A percentile compares a stretch with the other conserved stretches of the same genome.
Conservation (phyloP, 371 early-diverging fungal species). For the Phascolomyces articulosus region DNA sequence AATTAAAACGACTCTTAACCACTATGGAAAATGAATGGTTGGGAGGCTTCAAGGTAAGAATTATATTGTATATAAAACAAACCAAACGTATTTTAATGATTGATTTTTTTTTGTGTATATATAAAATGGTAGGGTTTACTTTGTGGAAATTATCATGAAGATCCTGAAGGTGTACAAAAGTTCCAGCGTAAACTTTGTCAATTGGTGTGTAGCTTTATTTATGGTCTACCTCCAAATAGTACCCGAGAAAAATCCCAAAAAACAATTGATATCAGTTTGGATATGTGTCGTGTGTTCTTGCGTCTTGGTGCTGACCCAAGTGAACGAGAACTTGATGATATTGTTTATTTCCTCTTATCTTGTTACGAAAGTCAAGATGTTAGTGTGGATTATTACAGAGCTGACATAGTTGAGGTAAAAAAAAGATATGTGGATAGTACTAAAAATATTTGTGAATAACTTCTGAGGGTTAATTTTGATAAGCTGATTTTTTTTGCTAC, state of each 20-base stretch:
- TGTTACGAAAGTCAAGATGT: conserved; percentile 59
- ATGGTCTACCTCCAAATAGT: conserved; percentile 5
- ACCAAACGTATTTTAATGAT: no score
- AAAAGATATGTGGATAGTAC: no score
- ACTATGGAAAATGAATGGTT: conserved; percentile 80
- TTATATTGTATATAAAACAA: no score
- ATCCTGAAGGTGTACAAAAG: conserved; percentile 17
- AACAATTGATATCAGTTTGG: conserved; percentile 47
- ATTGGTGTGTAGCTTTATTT: conserved; percentile 17
- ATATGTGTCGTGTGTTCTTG: conserved; percentile 61
- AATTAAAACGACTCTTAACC: conserved; percentile 60
- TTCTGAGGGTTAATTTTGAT: not conserved
- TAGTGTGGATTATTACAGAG: conserved; percentile 47
- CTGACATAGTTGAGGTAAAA: conserved; percentile 58
- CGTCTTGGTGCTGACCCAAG: conserved; percentile 56
- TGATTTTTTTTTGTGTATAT: no score
- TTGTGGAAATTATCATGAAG: conserved; percentile 23
- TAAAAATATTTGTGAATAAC: no score
- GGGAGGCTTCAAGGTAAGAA: conserved; percentile 70
- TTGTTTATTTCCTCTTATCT: conserved; percentile 72
- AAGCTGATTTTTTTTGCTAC: not conserved
- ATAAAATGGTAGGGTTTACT: conserved; percentile 35
- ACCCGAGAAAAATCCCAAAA: conserved; percentile 8
- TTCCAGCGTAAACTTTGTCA: conserved; percentile 25
- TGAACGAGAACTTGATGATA: conserved; percentile 63